A percentile compares a stretch with the other conserved stretches of the same genome.
These are phyloP conservation scores for Kurtzmaniella natalensis DNA, from an alignment of 1,139 yeast genomes.

Conservation along the genomic window DNA sequence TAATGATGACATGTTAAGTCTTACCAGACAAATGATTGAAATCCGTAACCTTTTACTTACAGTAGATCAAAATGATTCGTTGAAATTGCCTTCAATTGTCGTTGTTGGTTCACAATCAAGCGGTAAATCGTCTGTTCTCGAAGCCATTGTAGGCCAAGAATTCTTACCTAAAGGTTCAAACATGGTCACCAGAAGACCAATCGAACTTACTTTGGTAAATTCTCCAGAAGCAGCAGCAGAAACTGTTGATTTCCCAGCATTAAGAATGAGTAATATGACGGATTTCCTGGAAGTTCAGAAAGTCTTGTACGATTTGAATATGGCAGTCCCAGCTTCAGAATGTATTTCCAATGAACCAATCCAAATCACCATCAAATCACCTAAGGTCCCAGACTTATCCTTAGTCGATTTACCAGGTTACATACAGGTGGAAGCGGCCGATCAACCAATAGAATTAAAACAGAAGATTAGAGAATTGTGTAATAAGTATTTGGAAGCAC, in stretches of 20 bases:
- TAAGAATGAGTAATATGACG: slow-evolving; percentile 74
- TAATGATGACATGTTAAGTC: slow-evolving; percentile 73
- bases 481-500: slow-evolving; percentile 80
- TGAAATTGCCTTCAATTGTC: slow-evolving; percentile 89
- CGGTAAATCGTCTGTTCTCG: slow-evolving; percentile 92
- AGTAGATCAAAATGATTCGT: slow-evolving; percentile 72
- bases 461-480: slow-evolving; percentile 75
- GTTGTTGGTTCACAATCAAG: slow-evolving; percentile 97
- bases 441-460: slow-evolving; percentile 85
- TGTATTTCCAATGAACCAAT: slow-evolving; percentile 91
- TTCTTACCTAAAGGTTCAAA: slow-evolving; percentile 91
- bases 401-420: slow-evolving; percentile 96
- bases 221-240: slow-evolving; percentile 81
- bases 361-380: slow-evolving; percentile 84
- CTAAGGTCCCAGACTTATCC: slow-evolving; percentile 89
- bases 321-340: slow-evolving; percentile 84
- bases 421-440: slow-evolving; percentile 94
- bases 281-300: slow-evolving; percentile 87
- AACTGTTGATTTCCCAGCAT: slow-evolving; percentile 89
- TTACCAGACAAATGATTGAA: slow-evolving; percentile 96
- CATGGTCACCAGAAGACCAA: slow-evolving; percentile 95
- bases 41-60: slow-evolving; percentile 74
- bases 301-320: slow-evolving; percentile 76
- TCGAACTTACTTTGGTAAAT: slow-evolving; percentile 85
- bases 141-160: slow-evolving; percentile 91